Percentiles rank a stretch among this genome's conserved stretches.
Evolutionary conservation across 306 rosid species (phyloP).

Genomic region (Echinosophora koreensis): DNA sequence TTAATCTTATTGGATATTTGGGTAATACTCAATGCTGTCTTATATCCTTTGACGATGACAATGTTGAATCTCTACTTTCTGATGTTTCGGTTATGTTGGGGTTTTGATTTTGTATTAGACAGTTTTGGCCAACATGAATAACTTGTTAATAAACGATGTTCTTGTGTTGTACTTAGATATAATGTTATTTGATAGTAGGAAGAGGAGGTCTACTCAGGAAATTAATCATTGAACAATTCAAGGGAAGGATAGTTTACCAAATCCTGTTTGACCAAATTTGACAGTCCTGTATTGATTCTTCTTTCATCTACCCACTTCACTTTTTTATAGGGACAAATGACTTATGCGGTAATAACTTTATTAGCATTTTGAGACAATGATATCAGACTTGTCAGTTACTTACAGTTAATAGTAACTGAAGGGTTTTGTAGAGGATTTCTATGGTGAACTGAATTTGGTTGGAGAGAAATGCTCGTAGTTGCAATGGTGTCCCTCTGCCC

Average conservation of each 20-base stretch:
- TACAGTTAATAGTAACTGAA: too few species aligned
- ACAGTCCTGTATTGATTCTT: neutral
- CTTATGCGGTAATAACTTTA: neutral
- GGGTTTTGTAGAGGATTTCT: neutral
- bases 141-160: constrained; percentile 3
- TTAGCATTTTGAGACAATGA: constrained; percentile 5
- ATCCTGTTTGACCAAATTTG: neutral
- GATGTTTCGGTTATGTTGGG: neutral
- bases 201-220: neutral
- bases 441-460: neutral
- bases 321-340: constrained; percentile 8
- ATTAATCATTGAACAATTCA: neutral
- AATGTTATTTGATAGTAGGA: constrained; percentile 1
- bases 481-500: neutral
- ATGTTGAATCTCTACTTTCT: neutral
- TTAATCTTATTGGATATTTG: constrained; percentile 7
- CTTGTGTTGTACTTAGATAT: neutral
- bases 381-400: neutral
- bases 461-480: neutral
- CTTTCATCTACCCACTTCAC: neutral
- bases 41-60: neutral
- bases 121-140: neutral
- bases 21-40: neutral
- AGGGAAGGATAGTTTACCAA: neutral
- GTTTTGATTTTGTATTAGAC: neutral